Conservation (phyloP, 768 basidiomycete species). For the Coprinellus aureogranulatus region DNA sequence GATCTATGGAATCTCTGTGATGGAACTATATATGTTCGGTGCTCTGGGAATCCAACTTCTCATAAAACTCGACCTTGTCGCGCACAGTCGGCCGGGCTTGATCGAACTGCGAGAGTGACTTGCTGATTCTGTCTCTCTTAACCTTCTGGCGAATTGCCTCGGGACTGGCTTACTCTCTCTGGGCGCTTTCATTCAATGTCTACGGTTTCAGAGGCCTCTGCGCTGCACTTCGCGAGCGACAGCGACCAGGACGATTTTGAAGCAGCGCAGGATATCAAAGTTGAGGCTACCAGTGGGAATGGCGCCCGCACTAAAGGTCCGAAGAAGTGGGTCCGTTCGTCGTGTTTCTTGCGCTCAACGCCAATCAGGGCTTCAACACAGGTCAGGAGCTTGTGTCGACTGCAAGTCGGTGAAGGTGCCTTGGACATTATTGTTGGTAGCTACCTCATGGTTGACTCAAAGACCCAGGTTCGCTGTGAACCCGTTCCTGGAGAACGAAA, state of each 20-base stretch:
- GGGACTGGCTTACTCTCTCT: too few relatives aligned
- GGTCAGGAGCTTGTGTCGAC: conserved; percentile 53
- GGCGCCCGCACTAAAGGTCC: neutral
- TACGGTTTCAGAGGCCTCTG: neutral
- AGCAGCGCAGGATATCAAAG: conserved; percentile 3
- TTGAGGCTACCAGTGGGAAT: neutral
- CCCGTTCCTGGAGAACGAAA: conserved; percentile 41
- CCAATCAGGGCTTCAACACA: conserved; percentile 11
- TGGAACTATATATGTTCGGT: too few relatives aligned
- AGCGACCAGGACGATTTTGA: conserved; percentile 13
- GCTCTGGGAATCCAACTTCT: too few relatives aligned
- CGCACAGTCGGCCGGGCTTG: too few relatives aligned
- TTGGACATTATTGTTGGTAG: too few relatives aligned
- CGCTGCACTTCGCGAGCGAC: conserved; percentile 1
- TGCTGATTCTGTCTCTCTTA: too few relatives aligned
- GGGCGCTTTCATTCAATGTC: neutral
- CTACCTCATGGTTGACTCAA: neutral
- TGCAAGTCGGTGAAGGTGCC: conserved; percentile 54
- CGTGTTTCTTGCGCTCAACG: neutral
- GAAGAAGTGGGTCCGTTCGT: neutral
- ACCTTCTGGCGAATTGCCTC: too few relatives aligned
- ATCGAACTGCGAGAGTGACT: too few relatives aligned
- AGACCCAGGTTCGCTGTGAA: conserved; percentile 50
- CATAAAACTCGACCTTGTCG: too few relatives aligned
- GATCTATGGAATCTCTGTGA: too few relatives aligned